A percentile compares a stretch with the other conserved stretches of the same genome.
Conservation (phyloP, 345 rosid genomes). For the Moricandia arvensis region DNA sequence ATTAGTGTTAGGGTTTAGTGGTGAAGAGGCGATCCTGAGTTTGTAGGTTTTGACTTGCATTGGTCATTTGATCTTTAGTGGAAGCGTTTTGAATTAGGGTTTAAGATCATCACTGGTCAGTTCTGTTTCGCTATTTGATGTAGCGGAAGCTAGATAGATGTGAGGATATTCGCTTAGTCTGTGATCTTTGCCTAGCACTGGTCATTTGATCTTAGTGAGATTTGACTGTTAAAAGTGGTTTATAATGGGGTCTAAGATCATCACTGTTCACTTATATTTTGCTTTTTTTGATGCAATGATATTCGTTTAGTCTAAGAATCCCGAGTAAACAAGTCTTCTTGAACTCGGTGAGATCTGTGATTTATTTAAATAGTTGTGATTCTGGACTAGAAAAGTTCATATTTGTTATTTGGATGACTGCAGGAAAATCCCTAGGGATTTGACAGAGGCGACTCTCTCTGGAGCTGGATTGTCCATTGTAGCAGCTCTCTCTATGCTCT, state of each 20-base stretch:
- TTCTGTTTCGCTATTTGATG: too few relatives aligned
- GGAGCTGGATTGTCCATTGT: slow-evolving; percentile 93
- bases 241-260: background rate
- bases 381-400: background rate
- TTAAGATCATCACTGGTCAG: too few relatives aligned
- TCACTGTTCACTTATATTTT: background rate
- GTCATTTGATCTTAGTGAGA: slow-evolving; percentile 6
- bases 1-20: slow-evolving; percentile 13
- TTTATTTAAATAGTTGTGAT: slow-evolving; percentile 6
- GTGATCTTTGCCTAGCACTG: slow-evolving; percentile 3
- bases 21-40: slow-evolving; percentile 1
- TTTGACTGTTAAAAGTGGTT: background rate
- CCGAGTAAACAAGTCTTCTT: background rate
- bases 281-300: background rate
- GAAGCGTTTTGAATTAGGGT: too few relatives aligned
- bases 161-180: too few relatives aligned
- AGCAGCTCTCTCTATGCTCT: slow-evolving; percentile 82
- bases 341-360: background rate
- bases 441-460: slow-evolving; percentile 94
- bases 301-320: background rate
- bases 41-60: slow-evolving; percentile 17
- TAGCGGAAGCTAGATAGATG: too few relatives aligned
- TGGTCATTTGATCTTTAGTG: slow-evolving; percentile 6
- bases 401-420: slow-evolving; percentile 1
- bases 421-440: slow-evolving; percentile 99